Percentiles rank a stretch among this genome's conserved stretches.
Conservation (phyloP, 148 eudicot genomes). For the Simmondsia chinensis region DNA sequence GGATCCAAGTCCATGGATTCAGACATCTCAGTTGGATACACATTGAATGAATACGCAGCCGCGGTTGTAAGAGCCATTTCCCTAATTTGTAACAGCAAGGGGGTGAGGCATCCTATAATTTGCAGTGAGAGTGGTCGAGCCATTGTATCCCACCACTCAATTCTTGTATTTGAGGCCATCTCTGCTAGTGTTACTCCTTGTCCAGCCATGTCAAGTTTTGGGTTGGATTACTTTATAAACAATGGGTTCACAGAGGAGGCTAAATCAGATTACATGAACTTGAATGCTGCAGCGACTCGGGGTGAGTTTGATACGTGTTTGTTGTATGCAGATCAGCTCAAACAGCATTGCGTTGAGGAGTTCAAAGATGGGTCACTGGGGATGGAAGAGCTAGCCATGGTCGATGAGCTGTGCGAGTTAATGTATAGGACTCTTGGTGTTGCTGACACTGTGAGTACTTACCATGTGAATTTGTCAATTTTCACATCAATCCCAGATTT, state of each 20-base stretch:
- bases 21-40: constrained; percentile 71
- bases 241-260: constrained; percentile 52
- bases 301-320: constrained; percentile 62
- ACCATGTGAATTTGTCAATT: constrained; percentile 74
- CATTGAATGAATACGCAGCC: constrained; percentile 67
- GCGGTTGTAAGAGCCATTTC: constrained; percentile 59
- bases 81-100: constrained; percentile 46
- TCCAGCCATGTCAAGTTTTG: constrained; percentile 22
- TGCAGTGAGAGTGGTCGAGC: constrained; percentile 91
- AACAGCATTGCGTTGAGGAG: constrained; percentile 68
- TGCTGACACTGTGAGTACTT: constrained; percentile 43
- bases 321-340: constrained; percentile 53
- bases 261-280: constrained; percentile 31
- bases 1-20: constrained; percentile 67
- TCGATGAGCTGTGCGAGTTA: constrained; percentile 58
- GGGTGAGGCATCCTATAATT: constrained; percentile 51
- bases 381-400: constrained; percentile 71
- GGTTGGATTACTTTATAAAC: constrained; percentile 23
- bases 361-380: constrained; percentile 72
- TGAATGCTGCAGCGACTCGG: constrained; percentile 36
- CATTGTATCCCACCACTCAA: constrained; percentile 83
- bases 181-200: constrained; percentile 23
- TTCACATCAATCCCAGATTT: constrained; percentile 92
- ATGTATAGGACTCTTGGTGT: constrained; percentile 51
- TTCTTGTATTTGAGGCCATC: constrained; percentile 68